Percentiles rank a stretch among this genome's conserved stretches.
These are phyloP conservation scores for Ogataea wickerhamii DNA, from an alignment of 805 yeast species.

Conservation along the genomic window DNA sequence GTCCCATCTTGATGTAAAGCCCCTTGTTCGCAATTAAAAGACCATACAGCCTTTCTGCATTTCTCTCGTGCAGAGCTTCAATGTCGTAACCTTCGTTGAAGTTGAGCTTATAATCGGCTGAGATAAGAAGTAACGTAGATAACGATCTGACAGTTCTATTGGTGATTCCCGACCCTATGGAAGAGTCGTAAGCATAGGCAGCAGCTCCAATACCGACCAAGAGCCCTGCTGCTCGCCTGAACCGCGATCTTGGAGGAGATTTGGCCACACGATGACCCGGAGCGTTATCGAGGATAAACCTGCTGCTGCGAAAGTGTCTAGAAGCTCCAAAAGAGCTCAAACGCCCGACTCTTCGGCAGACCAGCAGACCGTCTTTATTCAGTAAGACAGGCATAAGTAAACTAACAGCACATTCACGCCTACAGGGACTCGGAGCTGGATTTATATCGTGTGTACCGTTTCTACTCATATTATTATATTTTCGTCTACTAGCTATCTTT, in stretches of 20 bases:
- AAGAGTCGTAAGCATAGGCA: conserved; percentile 29
- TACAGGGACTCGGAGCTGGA: too few relatives aligned
- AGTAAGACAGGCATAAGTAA: too few relatives aligned
- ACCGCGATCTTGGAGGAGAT: neutral
- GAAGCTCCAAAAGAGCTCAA: neutral
- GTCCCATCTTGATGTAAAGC: conserved; percentile 73
- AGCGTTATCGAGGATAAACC: neutral
- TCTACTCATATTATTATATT: too few relatives aligned
- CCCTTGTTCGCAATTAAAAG: conserved; percentile 49
- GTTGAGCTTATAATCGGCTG: conserved; percentile 56
- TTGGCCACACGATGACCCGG: neutral
- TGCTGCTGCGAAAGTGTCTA: conserved; percentile 1
- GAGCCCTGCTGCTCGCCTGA: conserved; percentile 5
- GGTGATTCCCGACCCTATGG: conserved; percentile 45
- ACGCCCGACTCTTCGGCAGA: too few relatives aligned
- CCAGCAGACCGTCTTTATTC: too few relatives aligned
- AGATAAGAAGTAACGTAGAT: conserved; percentile 45
- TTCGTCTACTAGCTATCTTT: too few relatives aligned
- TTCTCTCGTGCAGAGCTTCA: conserved; percentile 55
- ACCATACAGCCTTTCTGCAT: conserved; percentile 48
- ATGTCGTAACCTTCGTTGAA: conserved; percentile 44
- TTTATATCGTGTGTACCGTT: too few relatives aligned
- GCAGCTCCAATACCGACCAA: conserved; percentile 17
- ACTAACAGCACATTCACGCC: too few relatives aligned
- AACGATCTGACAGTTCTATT: conserved; percentile 52